Evolutionary conservation across 2,329 filamentous ascomycete genomes (phyloP), one percentile per base, ranked within the genome.

Genomic region (Fusarium papillatum): DNA sequence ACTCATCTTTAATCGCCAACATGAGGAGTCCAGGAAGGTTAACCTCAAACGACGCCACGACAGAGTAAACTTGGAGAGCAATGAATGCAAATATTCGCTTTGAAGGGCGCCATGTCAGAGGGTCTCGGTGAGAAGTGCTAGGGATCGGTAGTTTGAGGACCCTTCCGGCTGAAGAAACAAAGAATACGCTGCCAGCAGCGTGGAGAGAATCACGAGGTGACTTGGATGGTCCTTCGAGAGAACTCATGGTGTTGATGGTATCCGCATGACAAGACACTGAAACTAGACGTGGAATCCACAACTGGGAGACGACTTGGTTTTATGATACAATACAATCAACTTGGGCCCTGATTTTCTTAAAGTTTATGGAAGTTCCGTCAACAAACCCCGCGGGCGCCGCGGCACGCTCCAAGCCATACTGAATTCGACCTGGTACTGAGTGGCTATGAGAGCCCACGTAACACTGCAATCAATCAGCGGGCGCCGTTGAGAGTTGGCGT

Each of bases 141-240:
- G 76, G 74, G 9, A 78, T 78, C 1, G 76, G 76, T 6, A 78
- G 24, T 2, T 62, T 73, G 1, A 76, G 73, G 24, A 78, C 72
- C 7, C 61, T 66, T 6, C 76, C 76, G 6, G 70, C 62, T 6
- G 73, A 72, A 24, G 76, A 71, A 24, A 78, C 64, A 53, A 78
- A 78, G 67, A 78, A 78, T 39, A 78, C 76, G 70, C 76, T 78
- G 76, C 76, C 76, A 36, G 76, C 71, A 76, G 74, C 70, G 68
- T 72, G 75, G 7, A 70, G n/a, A 24, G 74, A 74, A 8, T 72
- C 74, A 29, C 74, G 69, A 9, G 39, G 66, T 1, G 39, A 7
- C 22, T 10, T n/a, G 2, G 50, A 41, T 8, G 64, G 55, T 38
- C 38, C 50, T 10, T 48, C 5, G 14, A 17, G 13, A n/a, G 67